A percentile compares a stretch with the other conserved stretches of the same genome.
phyloP scores from a whole-genome alignment of 805 yeast species.

The Pichia kluyveri region DNA sequence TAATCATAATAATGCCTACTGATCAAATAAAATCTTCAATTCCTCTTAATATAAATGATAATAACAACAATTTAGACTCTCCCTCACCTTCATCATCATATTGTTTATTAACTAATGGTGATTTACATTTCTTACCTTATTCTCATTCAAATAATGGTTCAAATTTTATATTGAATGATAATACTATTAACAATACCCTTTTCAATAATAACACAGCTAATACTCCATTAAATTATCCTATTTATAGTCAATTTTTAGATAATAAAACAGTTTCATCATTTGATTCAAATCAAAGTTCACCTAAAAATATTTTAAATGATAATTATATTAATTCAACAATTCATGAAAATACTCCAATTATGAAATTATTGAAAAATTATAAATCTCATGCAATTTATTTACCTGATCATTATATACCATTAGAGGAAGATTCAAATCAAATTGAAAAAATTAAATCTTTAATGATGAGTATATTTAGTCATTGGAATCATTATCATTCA shows the following conservation, averaged over 20 bases:
- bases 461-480: slow-evolving; percentile 36
- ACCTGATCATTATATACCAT: slow-evolving; percentile 34
- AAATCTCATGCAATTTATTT: slow-evolving; percentile 42
- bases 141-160: not conserved
- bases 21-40: not conserved
- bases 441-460: slow-evolving; percentile 29
- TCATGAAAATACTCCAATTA: not conserved
- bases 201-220: too few species aligned
- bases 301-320: not conserved
- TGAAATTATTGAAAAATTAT: slow-evolving; percentile 17
- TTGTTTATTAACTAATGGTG: slow-evolving; percentile 13
- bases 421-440: slow-evolving; percentile 19
- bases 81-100: slow-evolving; percentile 5
- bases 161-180: too few species aligned
- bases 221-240: not conserved
- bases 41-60: not conserved
- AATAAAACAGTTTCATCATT: slow-evolving; percentile 20
- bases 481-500: slow-evolving; percentile 18
- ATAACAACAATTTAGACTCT: not conserved
- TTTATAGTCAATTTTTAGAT: slow-evolving; percentile 18
- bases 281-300: slow-evolving; percentile 3
- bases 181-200: too few species aligned
- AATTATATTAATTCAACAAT: not conserved
- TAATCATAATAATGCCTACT: not conserved
- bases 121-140: slow-evolving; percentile 14